Evolutionary conservation across 768 basidiomycete species (phyloP), one percentile per base, ranked within the genome.

Genomic region (Lyophyllum semitale): DNA sequence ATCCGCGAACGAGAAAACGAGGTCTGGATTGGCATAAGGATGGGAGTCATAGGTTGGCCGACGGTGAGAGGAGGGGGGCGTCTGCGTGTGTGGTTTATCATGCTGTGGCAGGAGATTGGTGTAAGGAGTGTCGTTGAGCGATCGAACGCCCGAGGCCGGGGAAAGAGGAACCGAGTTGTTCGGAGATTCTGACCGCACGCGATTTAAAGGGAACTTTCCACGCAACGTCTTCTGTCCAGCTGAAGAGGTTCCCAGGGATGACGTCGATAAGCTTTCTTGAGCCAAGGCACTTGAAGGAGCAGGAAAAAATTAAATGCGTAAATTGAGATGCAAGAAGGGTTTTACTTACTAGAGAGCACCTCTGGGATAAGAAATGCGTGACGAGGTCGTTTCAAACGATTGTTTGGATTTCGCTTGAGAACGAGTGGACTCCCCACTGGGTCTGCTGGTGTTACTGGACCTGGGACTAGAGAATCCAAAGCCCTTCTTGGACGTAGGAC

Each of bases 1-100:
- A 42, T 73, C 61, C 51, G 75, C 66, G 46, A 73, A 68, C 33
- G 72, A 71, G 25, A 71, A 67, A 29, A 80, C 81, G 42, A 89
- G 73, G 58, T 91, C 87, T 8, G 90, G 89, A 62, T 92, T 91
- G 49, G 91, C 91, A 66, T 91, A 93, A 25, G 91, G 91, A 71
- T 93, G 91, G 35, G 80, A 64, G 35, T 66, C 73, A 58, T 66
- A 69, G 59, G 65, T 63, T 46, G 48, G 33, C 51, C 53, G 55
- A 57, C 44, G 37, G 52, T 62, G 49, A 42, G 59, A 45, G 13
- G 53, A 44, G 27, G 52, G 27, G 8, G 62, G 53, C 41, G 55
- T 54, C 11, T 52, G 56, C 25, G 64, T 45, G 29, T 46, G 53
- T 17, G 30, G 27, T 27, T 22, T 20, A 38, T 54, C 41, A 30